Base-by-base conservation (phyloP, 495 filamentous ascomycete species). In the Lophiotrema nucula region DNA sequence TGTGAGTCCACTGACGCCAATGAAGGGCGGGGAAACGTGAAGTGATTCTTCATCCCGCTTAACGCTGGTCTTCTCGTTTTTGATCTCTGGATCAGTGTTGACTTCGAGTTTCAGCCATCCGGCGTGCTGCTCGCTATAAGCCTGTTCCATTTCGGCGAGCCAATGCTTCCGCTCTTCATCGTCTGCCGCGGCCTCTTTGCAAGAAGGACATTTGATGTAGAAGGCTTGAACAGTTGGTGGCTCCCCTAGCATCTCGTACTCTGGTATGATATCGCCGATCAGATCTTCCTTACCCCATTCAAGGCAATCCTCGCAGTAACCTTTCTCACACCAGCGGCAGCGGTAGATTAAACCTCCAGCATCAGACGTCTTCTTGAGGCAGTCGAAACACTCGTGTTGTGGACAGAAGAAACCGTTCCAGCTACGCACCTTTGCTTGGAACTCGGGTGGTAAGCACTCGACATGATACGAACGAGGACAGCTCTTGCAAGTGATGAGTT, bases 231-330 rank as follows among this genome's bases (percentile, higher is more conserved):
- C 53, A 13, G 68, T 70, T 0, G 69, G 66, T 0, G 67, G 68
- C 47, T 80, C 81, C 0, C 72, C 74, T 0, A 83, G 69, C 16
- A 74, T 61, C 46, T 83, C 74, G 53, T 73, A 80, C 62, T 83
- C 80, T 3, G 70, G 62, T 11, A 80, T 64, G 33, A 64, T 78
- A 5, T 79, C 77, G 3, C 79, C 82, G 2, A 86, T 53, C 0
- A 84, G 74, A 11, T 70, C 64, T 1, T 77, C 76, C 21, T 68
- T 73, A 4, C 79, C 73, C 67, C 77, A 85, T 33, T 86, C 75
- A 0, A 87, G 58, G 59, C 84, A 87, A 31, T 84, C 76, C 46
- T 87, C 84, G 56, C 84, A 88, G 56, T 71, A 86, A 1, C 77
- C 83, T 0, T 65, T 59, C 47, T 78, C 73, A 61, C 84, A 88